Base-by-base conservation (phyloP, 2,329 filamentous ascomycete species). In the Ophiostoma quercus region DNA sequence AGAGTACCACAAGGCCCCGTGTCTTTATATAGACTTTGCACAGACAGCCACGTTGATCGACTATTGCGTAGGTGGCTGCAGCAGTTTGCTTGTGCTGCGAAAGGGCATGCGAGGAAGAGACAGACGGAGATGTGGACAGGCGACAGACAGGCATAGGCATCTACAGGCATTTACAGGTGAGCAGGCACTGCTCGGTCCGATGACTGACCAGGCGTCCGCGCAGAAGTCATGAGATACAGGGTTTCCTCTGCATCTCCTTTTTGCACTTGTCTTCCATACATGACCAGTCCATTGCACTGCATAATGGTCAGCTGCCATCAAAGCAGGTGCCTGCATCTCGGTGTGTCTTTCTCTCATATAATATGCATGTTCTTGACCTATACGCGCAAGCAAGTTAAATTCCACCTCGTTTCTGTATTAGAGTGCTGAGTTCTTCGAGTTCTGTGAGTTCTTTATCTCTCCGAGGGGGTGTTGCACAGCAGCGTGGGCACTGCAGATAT, bases 201-300 rank as follows among this genome's bases (percentile, higher is more conserved):
- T 62, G 57, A 16, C 25, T 62, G 25, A 32, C 25, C 25, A 32
- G 57, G 22, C 22, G n/a, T 57, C 22, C 51, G 16, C 14, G 57
- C 25, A 25, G 9, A n/a, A 14, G n/a, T 12, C n/a, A 1, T 9
- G 7, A 57, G 51, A 16, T 14, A 25, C 51, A 57, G n/a, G 51
- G 19, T 19, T n/a, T 16, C 16, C 19, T 47, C 6, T 16, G 19
- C 7, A 16, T 71, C 73, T 74, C 62, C 37, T 73, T 77, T 75
- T 75, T 78, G 76, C 79, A 57, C 51, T 25, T 57, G 51, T 57
- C 51, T 57, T 57, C 51, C 51, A 57, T 29, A 57, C 51, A 57
- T 29, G n/a, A 8, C 16, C 8, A 34, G 34, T 8, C 8, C n/a
- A 57, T 57, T 57, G 8, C 51, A 57, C 51, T 25, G n/a, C 51